A percentile compares a stretch with the other conserved stretches of the same genome.
phyloP scores from a whole-genome alignment of 176 grass and related monocot species.

The Rhynchospora tenuis region DNA sequence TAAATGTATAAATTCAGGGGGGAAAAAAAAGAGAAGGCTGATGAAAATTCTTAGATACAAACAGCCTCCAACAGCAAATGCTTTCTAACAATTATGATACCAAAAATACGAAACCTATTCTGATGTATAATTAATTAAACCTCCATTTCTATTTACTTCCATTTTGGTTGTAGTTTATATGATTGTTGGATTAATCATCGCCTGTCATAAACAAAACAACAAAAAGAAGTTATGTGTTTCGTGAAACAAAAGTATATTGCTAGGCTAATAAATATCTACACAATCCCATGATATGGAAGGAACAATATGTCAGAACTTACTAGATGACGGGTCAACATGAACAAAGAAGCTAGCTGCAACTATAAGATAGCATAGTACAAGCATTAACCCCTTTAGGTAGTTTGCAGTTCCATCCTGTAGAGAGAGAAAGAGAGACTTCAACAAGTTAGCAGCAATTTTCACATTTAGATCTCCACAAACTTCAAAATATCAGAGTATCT shows the following conservation, averaged over 20 bases:
- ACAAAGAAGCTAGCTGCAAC: slow-evolving; percentile 85
- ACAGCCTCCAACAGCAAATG: not conserved
- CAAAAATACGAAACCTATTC: not conserved
- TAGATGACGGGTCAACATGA: slow-evolving; percentile 64
- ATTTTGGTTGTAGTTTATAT: not conserved
- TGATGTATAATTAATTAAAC: not conserved
- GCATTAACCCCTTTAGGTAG: slow-evolving; percentile 83
- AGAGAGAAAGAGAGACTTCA: not conserved
- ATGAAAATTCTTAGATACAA: not conserved
- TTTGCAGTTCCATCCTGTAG: slow-evolving; percentile 63
- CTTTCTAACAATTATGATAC: not conserved
- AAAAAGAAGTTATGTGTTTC: not conserved
- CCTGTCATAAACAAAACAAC: not conserved
- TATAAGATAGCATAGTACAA: slow-evolving; percentile 78
- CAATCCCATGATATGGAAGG: not conserved
- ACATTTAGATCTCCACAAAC: slow-evolving; percentile 10
- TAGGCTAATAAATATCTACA: not conserved
- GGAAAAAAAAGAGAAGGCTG: not conserved
- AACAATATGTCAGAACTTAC: slow-evolving; percentile 29
- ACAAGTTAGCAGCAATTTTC: slow-evolving; percentile 5
- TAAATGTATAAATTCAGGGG: not conserved
- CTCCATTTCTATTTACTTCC: slow-evolving; percentile 2
- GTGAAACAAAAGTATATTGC: not conserved
- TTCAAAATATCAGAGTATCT: not conserved
- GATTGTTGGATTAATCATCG: slow-evolving; percentile 6